These are phyloP conservation scores for Pilatotrama ljubarskyi DNA, from an alignment of 768 basidiomycete species.

Conservation along the genomic window DNA sequence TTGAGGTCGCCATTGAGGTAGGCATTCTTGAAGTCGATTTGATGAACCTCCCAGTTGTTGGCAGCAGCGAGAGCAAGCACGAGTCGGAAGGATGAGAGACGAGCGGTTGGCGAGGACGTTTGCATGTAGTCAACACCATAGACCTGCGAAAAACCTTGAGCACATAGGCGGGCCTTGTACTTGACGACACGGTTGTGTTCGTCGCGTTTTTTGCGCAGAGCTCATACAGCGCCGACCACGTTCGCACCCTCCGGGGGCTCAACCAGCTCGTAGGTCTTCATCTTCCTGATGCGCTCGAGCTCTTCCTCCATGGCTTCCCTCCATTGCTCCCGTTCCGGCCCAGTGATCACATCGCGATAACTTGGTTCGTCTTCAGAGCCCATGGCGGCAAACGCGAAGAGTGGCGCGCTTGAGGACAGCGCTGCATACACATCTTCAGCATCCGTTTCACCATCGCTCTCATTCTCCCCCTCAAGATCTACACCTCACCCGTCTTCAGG, in stretches of 20 bases:
- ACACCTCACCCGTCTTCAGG: too few relatives aligned
- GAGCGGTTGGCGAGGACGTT: slow-evolving; percentile 31
- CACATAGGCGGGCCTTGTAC: slow-evolving; percentile 29
- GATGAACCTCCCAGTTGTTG: slow-evolving; percentile 30
- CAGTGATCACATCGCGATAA: too few relatives aligned
- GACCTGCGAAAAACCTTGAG: slow-evolving; percentile 36
- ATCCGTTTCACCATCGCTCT: too few relatives aligned
- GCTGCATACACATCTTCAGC: too few relatives aligned
- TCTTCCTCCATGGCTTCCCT: slow-evolving; percentile 17
- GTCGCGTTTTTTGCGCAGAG: slow-evolving; percentile 30
- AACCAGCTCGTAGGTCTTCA: slow-evolving; percentile 10
- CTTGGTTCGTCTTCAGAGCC: too few relatives aligned
- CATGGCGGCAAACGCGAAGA: too few relatives aligned
- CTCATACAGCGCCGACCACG: slow-evolving; percentile 24
- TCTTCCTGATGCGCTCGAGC: not conserved
- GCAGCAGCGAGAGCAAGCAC: slow-evolving; percentile 30
- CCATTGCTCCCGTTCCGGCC: slow-evolving; percentile 32
- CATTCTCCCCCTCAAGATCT: too few relatives aligned
- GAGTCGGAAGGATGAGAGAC: slow-evolving; percentile 27
- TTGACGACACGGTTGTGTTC: slow-evolving; percentile 15
- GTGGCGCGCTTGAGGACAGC: too few relatives aligned
- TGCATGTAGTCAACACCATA: slow-evolving; percentile 28
- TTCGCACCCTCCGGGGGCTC: slow-evolving; percentile 9
- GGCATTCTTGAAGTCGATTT: slow-evolving; percentile 37
- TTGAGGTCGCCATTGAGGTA: slow-evolving; percentile 29